Conservation (phyloP, 2,329 filamentous ascomycete genomes). For the Paradendryphiella salina region DNA sequence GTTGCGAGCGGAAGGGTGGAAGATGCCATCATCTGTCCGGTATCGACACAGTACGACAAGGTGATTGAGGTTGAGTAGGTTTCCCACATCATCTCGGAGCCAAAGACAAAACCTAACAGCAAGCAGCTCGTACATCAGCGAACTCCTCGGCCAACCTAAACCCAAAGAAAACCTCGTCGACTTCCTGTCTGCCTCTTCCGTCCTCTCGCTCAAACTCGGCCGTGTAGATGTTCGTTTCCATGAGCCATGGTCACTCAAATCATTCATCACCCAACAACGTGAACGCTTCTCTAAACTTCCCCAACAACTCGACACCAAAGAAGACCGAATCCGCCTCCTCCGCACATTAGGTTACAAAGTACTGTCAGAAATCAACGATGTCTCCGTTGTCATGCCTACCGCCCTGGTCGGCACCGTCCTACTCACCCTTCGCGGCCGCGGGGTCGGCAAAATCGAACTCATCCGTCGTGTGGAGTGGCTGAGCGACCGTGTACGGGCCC, state of each 20-base stretch:
- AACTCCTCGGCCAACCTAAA: conserved; percentile 91
- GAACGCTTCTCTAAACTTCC: conserved; percentile 54
- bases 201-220: conserved; percentile 84
- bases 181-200: conserved; percentile 85
- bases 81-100: not conserved
- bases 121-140: conserved; percentile 79
- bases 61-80: conserved; percentile 78
- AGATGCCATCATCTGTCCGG: conserved; percentile 91
- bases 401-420: conserved; percentile 93
- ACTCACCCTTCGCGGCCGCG: conserved; percentile 85
- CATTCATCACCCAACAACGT: conserved; percentile 79
- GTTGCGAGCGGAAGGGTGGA: conserved; percentile 84
- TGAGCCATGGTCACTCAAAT: conserved; percentile 87
- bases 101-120: conserved; percentile 7
- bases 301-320: conserved; percentile 42
- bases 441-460: conserved; percentile 84
- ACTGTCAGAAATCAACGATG: conserved; percentile 89
- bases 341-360: conserved; percentile 90
- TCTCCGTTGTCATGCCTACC: conserved; percentile 97
- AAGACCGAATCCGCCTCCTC: conserved; percentile 70
- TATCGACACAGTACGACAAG: conserved; percentile 98
- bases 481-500: conserved; percentile 74
- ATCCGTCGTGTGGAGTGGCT: conserved; percentile 90
- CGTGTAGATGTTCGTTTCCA: conserved; percentile 95
- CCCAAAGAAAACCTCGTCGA: conserved; percentile 91